phyloP scores from a whole-genome alignment of 768 basidiomycete species.

The Hysterangium stoloniferum region DNA sequence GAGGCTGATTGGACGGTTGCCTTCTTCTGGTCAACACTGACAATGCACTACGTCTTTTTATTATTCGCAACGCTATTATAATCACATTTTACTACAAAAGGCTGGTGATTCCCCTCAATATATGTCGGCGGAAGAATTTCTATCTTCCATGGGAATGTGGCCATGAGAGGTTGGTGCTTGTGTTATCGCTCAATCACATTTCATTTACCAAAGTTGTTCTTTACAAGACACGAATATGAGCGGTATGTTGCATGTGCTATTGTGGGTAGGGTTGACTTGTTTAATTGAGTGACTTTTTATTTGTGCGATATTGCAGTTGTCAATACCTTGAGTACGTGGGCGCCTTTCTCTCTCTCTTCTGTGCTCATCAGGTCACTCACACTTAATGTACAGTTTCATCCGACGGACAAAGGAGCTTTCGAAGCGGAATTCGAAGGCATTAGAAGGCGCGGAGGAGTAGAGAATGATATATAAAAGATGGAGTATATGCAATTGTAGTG shows the following conservation, averaged over 20 bases:
- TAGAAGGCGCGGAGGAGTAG: slow-evolving; percentile 31
- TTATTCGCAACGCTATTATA: background rate
- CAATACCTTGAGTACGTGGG: slow-evolving; percentile 87
- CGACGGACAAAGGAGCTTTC: slow-evolving; percentile 81
- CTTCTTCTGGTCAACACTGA: slow-evolving; percentile 1
- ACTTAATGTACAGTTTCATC: slow-evolving; percentile 50
- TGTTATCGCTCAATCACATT: background rate
- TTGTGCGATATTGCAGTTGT: slow-evolving; percentile 44
- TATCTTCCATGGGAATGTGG: slow-evolving; percentile 95
- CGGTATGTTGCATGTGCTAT: slow-evolving; percentile 26
- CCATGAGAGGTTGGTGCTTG: slow-evolving; percentile 63
- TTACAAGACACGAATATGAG: slow-evolving; percentile 31
- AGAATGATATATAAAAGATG: no score
- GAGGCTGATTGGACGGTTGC: slow-evolving; percentile 6
- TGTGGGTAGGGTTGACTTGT: background rate
- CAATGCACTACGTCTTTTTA: background rate
- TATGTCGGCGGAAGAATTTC: slow-evolving; percentile 67
- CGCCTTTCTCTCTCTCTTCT: background rate
- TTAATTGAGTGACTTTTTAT: background rate
- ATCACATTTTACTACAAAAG: slow-evolving; percentile 31
- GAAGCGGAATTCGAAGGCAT: slow-evolving; percentile 52
- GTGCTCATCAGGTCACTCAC: slow-evolving; percentile 5
- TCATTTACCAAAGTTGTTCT: background rate
- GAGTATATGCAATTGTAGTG: no score
- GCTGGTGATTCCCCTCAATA: slow-evolving; percentile 78